Evolutionary conservation across 2,329 filamentous ascomycete genomes (phyloP), one percentile per base, ranked within the genome.

Genomic region (Amphichorda felina): DNA sequence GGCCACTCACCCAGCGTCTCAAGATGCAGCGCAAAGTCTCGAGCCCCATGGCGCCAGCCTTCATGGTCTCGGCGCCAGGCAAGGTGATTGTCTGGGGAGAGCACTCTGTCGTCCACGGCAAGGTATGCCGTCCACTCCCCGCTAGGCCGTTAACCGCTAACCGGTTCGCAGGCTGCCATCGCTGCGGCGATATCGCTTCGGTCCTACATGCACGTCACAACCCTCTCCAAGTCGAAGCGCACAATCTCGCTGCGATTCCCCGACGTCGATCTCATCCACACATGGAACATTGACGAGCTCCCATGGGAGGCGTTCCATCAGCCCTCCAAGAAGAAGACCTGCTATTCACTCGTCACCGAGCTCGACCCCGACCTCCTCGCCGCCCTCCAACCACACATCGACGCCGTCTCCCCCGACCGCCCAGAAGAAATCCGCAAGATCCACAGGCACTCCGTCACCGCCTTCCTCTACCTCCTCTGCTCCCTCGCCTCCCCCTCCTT

Each of bases 71-170:
- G 13, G 89, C 93, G 3, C 91, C 91, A 0, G 93, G 89, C 43
- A 98, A 98, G 58, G 91, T 95, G 53, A 98, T 98, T 56, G 85
- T 96, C 36, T 96, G 89, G 61, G 91, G 91, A 45, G 91, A 98
- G 59, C 91, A 98, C 63, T 83, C 91, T 3, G 91, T 96, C n/a
- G 91, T 98, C 15, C 78, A 98, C 53, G 88, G 88, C 53, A 96
- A 95, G 74, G 82, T 84, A 63, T 38, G 61, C 47, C 13, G 16
- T 9, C 9, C n/a, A n/a, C n/a, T n/a, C n/a, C n/a, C n/a, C n/a
- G n/a, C n/a, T n/a, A n/a, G n/a, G n/a, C n/a, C n/a, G n/a, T n/a
- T n/a, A n/a, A n/a, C n/a, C n/a, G n/a, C n/a, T n/a, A n/a, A n/a
- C n/a, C n/a, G n/a, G 19, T 31, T 31, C 19, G 15, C 16, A 87